phyloP scores from a whole-genome alignment of 2,329 filamentous ascomycete genomes.

The Lecanicillium sp. region DNA sequence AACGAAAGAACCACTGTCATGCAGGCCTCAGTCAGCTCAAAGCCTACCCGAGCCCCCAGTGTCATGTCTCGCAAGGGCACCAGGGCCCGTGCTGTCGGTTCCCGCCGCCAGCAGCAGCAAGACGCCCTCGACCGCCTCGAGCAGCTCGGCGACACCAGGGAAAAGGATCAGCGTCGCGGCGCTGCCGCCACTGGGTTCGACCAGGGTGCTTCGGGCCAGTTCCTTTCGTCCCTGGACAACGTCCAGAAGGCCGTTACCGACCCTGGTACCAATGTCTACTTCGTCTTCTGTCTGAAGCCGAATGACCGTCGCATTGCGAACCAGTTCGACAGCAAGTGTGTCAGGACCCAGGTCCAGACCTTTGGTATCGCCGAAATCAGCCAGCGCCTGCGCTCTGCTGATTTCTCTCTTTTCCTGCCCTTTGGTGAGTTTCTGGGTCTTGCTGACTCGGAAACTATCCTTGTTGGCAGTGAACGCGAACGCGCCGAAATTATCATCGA shows the following conservation, averaged over 20 bases:
- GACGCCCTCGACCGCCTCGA: conserved; percentile 43
- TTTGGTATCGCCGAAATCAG: conserved; percentile 97
- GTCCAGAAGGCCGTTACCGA: conserved; percentile 81
- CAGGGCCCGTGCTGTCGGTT: conserved; percentile 30
- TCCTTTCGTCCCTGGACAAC: conserved; percentile 80
- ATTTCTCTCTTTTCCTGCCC: conserved; percentile 92
- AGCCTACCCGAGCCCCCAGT: conserved; percentile 85
- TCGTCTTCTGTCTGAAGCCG: conserved; percentile 94
- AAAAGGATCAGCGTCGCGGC: conserved; percentile 32
- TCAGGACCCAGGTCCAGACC: conserved; percentile 87
- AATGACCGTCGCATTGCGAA: conserved; percentile 97
- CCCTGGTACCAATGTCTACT: conserved; percentile 85
- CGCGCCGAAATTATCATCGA: conserved; percentile 89
- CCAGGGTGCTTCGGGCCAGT: conserved; percentile 89
- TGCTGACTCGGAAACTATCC: conserved; percentile 72
- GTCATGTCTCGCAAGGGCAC: conserved; percentile 77
- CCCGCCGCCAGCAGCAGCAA: conserved; percentile 33
- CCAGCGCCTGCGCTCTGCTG: conserved; percentile 82
- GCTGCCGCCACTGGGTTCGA: conserved; percentile 45
- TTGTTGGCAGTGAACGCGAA: conserved; percentile 88
- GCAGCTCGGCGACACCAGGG: conserved; percentile 42
- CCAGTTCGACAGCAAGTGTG: conserved; percentile 98
- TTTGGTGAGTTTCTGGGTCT: conserved; percentile 93
- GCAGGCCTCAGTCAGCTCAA: conserved; percentile 93
- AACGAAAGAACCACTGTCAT: conserved; percentile 86